Evolutionary conservation across 2,329 filamentous ascomycete species (phyloP).

Genomic region (Talaromyces atroroseus): DNA sequence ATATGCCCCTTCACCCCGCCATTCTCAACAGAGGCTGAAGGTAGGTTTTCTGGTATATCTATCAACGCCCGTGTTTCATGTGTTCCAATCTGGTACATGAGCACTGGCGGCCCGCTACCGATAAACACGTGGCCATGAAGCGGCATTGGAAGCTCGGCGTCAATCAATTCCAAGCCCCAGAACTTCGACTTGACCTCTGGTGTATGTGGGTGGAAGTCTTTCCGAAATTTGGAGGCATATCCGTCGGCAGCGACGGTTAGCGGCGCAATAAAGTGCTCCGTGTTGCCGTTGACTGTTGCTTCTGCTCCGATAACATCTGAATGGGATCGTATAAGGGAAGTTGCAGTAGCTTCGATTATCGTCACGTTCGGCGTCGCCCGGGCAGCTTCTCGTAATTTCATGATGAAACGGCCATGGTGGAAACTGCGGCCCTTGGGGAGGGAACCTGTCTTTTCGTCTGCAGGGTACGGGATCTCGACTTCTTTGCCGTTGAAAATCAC

Average conservation of each 20-base stretch:
- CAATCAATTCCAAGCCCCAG: conserved; percentile 87
- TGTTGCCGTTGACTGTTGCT: conserved; percentile 59
- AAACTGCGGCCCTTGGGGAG: conserved; percentile 72
- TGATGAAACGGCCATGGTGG: conserved; percentile 92
- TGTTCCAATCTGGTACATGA: conserved; percentile 95
- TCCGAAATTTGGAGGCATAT: conserved; percentile 87
- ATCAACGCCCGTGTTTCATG: conserved; percentile 88
- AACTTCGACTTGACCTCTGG: conserved; percentile 80
- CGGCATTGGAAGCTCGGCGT: conserved; percentile 69
- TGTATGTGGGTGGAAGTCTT: conserved; percentile 61
- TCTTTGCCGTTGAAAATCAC: conserved; percentile 73
- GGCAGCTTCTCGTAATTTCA: conserved; percentile 70
- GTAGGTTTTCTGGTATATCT: conserved; percentile 74
- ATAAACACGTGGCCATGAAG: conserved; percentile 85
- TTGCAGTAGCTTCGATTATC: conserved; percentile 83
- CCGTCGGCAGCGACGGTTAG: conserved; percentile 89
- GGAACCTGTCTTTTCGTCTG: conserved; percentile 40
- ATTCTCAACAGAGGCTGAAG: conserved; percentile 64
- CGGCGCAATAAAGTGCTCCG: conserved; percentile 79
- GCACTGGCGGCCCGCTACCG: conserved; percentile 67
- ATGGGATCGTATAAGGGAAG: conserved; percentile 65
- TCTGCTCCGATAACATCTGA: conserved; percentile 78
- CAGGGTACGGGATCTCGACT: conserved; percentile 73
- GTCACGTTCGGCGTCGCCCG: conserved; percentile 74
- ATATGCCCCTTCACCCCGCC: conserved; percentile 86